Conservation (phyloP, 2,329 filamentous ascomycete genomes). For the Domatiomyces catenatus region DNA sequence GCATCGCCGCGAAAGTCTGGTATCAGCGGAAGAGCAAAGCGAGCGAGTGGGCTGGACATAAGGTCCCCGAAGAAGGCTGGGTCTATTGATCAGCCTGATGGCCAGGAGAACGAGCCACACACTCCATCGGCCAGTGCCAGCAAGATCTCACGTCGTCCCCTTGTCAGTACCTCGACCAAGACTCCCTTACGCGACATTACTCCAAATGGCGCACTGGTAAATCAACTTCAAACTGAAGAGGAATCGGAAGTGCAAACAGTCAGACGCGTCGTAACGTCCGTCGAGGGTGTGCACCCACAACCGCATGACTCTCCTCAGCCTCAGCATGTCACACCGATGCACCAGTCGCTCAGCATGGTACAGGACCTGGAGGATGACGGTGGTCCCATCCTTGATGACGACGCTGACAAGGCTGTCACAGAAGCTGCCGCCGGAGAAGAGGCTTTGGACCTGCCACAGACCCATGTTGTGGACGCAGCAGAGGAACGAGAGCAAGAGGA, state of each 20-base stretch:
- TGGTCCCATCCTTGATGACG: conserved; percentile 3
- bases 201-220: background rate
- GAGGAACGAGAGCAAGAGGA: conserved; percentile 9
- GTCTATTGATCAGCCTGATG: conserved; percentile 11
- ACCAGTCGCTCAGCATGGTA: background rate
- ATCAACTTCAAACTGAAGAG: background rate
- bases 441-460: background rate
- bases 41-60: conserved; percentile 8
- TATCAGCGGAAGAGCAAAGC: conserved; percentile 25
- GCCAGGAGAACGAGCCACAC: conserved; percentile 12
- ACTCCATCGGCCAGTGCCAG: conserved; percentile 5
- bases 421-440: conserved; percentile 15
- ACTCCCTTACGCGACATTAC: conserved; percentile 9
- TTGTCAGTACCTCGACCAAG: conserved; percentile 6
- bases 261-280: conserved; percentile 2
- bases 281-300: background rate
- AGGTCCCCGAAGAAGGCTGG: conserved; percentile 8
- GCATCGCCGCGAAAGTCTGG: conserved; percentile 32
- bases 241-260: conserved; percentile 1
- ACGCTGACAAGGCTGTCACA: conserved; percentile 5
- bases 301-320: background rate
- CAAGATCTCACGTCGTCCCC: background rate
- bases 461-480: background rate
- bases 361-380: background rate
- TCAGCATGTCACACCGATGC: background rate